phyloP scores from a whole-genome alignment of 176 grass and related monocot genomes.

The Carex pumila region DNA sequence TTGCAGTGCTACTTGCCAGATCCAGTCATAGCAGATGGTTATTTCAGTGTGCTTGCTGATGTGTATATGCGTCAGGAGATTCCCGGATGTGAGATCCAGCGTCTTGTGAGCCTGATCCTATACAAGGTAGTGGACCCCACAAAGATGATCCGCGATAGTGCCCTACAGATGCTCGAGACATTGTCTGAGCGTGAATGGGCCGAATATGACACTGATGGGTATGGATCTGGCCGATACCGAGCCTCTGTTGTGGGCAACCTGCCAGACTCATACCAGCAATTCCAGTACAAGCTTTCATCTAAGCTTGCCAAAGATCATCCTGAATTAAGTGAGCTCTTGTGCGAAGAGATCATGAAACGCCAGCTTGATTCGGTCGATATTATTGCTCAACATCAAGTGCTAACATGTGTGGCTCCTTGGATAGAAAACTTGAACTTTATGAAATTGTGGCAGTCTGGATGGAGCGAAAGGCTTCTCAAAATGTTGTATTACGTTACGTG shows the following conservation, averaged over 20 bases:
- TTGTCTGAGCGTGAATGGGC: slow-evolving; percentile 94
- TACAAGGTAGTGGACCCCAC: slow-evolving; percentile 98
- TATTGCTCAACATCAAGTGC: slow-evolving; percentile 96
- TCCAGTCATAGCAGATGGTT: slow-evolving; percentile 80
- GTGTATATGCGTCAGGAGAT: slow-evolving; percentile 97
- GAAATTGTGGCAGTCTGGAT: slow-evolving; percentile 82
- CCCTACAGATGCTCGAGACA: slow-evolving; percentile 97
- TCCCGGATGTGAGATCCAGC: slow-evolving; percentile 89
- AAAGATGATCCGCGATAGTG: slow-evolving; percentile 83
- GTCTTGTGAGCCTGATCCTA: slow-evolving; percentile 87
- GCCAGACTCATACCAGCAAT: slow-evolving; percentile 95
- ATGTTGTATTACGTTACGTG: slow-evolving; percentile 97
- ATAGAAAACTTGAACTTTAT: slow-evolving; percentile 96
- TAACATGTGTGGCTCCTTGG: slow-evolving; percentile 99
- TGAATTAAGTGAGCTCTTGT: slow-evolving; percentile 83
- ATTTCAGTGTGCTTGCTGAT: slow-evolving; percentile 95
- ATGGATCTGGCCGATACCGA: slow-evolving; percentile 56
- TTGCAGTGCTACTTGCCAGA: slow-evolving; percentile 85
- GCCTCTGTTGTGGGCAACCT: slow-evolving; percentile 99
- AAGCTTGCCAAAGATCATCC: slow-evolving; percentile 99
- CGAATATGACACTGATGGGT: slow-evolving; percentile 73
- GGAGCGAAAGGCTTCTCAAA: slow-evolving; percentile 90
- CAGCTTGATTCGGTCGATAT: slow-evolving; percentile 96
- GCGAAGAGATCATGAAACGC: slow-evolving; percentile 94
- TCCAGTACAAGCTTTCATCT: slow-evolving; percentile 88